A percentile compares a stretch with the other conserved stretches of the same genome.
phyloP scores from a whole-genome alignment of 805 yeast species.

The Lachancea mirantina region DNA sequence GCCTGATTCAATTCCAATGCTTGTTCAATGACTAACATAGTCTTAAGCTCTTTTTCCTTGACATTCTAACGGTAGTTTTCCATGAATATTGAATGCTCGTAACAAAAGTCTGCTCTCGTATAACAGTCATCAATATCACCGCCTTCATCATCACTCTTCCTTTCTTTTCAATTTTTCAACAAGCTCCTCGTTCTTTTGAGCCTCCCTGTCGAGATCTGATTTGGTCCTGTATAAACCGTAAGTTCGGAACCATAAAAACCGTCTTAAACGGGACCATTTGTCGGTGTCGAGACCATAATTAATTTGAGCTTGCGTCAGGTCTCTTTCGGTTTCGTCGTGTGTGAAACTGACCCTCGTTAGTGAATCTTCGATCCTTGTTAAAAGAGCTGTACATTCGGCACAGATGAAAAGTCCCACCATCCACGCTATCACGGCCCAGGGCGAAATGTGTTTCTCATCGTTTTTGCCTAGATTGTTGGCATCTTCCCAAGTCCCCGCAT shows the following conservation, averaged over 20 bases:
- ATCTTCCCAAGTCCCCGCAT: constrained; percentile 61
- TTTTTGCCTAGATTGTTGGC: constrained; percentile 34
- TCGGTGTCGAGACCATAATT: constrained; percentile 49
- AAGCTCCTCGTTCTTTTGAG: constrained; percentile 64
- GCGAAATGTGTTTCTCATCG: constrained; percentile 37
- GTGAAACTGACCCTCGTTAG: constrained; percentile 27
- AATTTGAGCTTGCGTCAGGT: constrained; percentile 36
- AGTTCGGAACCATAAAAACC: constrained; percentile 52
- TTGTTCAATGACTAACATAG: too few relatives aligned
- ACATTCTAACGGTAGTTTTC: too few relatives aligned
- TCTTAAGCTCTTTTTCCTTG: too few relatives aligned
- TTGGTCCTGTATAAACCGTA: constrained; percentile 29
- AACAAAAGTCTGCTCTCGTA: too few relatives aligned
- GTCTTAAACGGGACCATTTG: constrained; percentile 43
- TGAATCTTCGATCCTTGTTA: constrained; percentile 34
- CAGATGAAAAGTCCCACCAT: constrained; percentile 33
- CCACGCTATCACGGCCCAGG: constrained; percentile 35
- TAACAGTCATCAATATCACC: background rate
- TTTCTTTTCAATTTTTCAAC: constrained; percentile 42
- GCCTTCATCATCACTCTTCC: constrained; percentile 1
- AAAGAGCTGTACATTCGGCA: constrained; percentile 36
- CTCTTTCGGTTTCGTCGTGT: constrained; percentile 37
- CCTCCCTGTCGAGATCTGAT: constrained; percentile 31
- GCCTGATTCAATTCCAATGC: too few relatives aligned
- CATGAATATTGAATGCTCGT: too few relatives aligned